Evolutionary conservation across 768 basidiomycete species (phyloP), one percentile per base, ranked within the genome.

Genomic region (Termitomyces sp.): DNA sequence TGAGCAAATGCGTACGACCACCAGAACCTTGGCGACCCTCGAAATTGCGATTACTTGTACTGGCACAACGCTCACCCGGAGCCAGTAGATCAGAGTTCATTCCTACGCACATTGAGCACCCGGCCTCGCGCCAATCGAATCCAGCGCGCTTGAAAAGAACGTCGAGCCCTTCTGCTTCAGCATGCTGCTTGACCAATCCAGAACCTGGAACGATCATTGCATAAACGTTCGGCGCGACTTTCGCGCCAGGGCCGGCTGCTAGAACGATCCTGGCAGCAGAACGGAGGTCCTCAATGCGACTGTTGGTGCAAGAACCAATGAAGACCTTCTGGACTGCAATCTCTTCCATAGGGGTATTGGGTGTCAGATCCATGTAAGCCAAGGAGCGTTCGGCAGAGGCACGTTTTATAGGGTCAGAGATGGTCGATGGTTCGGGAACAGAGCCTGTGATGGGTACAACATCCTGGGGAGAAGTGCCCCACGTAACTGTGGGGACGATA

Each of bases 51-150:
- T 95, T 95, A 68, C 91, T 24, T 46, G 94, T 95, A 65, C 91
- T 92, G 7, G 92, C 94, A 69, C 94, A 95, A 48, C 93, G 88
- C 68, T 89, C 82, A 16, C 89, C 88, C 2, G 92, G 91, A 18
- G 82, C 81, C 55, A 95, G 79, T 69, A 94, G 92, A 74, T 95
- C 94, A 9, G 92, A 91, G 75, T 95, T 95, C 94, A 95, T 95
- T 48, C 92, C 92, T 66, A 96, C 75, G 75, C 94, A 96, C 94
- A 96, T 96, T 16, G 94, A 95, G 71, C 94, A 96, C 36, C 94
- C 94, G 28, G 28, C 28, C 28, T 28, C 93, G 57, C 94, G 84
- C 93, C 93, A 95, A 69, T 95, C 94, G 70, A 94, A 96, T 35
- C 94, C 94, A 28, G 93, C 94, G 49, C 89, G 88, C 70, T 87